Conservation (phyloP, 441 rosid genomes). For the Euphorbia schlechtendalii region DNA sequence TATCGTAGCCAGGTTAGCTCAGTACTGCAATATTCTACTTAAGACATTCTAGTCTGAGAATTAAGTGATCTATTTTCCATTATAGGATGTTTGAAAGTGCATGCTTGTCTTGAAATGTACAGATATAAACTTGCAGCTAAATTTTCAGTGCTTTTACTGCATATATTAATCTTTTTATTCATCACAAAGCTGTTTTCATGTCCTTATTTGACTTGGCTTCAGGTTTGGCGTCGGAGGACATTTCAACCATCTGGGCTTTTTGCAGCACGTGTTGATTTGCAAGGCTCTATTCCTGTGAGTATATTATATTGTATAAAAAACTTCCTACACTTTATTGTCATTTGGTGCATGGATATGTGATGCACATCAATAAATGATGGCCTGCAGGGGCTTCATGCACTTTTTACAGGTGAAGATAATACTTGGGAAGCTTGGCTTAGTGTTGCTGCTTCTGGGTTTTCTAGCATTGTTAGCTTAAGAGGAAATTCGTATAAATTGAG, state of each 20-base stretch:
- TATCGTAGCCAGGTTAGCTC: conserved; percentile 61
- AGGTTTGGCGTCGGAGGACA: conserved; percentile 97
- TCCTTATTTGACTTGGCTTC: conserved; percentile 20
- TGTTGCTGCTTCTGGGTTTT: conserved; percentile 73
- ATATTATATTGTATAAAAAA: conserved; percentile 9
- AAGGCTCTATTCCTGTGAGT: conserved; percentile 78
- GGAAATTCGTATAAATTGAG: conserved; percentile 77
- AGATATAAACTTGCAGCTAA: not conserved
- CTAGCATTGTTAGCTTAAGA: conserved; percentile 52
- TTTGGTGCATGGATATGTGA: not conserved
- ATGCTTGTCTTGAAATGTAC: not conserved
- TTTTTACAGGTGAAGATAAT: conserved; percentile 90
- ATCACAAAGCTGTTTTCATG: not conserved
- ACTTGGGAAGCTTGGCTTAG: conserved; percentile 98
- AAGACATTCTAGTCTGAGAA: not conserved
- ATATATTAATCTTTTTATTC: not conserved
- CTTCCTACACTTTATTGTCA: conserved; percentile 15
- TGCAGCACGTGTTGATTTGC: conserved; percentile 95
- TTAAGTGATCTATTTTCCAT: not conserved
- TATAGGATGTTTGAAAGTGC: not conserved
- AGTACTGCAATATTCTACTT: conserved; percentile 6
- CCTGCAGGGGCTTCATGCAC: conserved; percentile 82
- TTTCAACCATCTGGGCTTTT: conserved; percentile 95
- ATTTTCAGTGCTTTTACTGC: conserved; percentile 4
- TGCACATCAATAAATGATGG: conserved; percentile 14